These are phyloP conservation scores for Linum trigynum DNA, from an alignment of 345 rosid genomes.

Conservation along the genomic window DNA sequence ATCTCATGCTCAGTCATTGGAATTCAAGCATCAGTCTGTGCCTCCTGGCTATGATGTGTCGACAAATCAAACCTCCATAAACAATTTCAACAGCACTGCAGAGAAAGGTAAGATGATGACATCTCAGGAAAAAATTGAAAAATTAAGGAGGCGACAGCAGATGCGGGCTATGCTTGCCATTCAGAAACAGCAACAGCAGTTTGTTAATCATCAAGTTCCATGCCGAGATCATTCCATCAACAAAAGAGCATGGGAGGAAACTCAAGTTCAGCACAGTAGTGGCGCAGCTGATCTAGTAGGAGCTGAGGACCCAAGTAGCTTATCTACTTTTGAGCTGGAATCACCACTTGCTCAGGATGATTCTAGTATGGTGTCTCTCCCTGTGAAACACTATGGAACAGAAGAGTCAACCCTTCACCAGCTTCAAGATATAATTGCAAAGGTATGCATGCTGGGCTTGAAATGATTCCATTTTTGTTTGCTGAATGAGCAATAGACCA, in stretches of 20 bases:
- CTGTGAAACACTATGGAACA: conserved; percentile 35
- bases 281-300: conserved; percentile 31
- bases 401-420: conserved; percentile 48
- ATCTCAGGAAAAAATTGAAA: conserved; percentile 89
- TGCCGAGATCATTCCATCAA: conserved; percentile 31
- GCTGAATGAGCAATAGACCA: conserved; percentile 8
- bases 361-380: conserved; percentile 35
- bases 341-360: conserved; percentile 51
- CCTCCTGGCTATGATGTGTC: conserved; percentile 47
- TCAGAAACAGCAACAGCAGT: conserved; percentile 74
- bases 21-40: conserved; percentile 35
- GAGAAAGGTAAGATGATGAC: conserved; percentile 63
- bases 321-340: conserved; percentile 47
- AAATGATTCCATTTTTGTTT: conserved; percentile 10
- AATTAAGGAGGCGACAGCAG: conserved; percentile 83
- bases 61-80: conserved; percentile 27
- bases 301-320: conserved; percentile 29
- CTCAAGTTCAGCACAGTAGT: conserved; percentile 35
- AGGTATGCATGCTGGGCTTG: conserved; percentile 38
- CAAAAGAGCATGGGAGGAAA: conserved; percentile 35
- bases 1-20: conserved; percentile 39
- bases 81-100: conserved; percentile 31
- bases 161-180: conserved; percentile 97
- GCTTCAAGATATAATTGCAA: conserved; percentile 66
- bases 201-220: conserved; percentile 34